Evolutionary conservation across 257 asterid genomes (phyloP).

Genomic region (Solanum tarapatanum): DNA sequence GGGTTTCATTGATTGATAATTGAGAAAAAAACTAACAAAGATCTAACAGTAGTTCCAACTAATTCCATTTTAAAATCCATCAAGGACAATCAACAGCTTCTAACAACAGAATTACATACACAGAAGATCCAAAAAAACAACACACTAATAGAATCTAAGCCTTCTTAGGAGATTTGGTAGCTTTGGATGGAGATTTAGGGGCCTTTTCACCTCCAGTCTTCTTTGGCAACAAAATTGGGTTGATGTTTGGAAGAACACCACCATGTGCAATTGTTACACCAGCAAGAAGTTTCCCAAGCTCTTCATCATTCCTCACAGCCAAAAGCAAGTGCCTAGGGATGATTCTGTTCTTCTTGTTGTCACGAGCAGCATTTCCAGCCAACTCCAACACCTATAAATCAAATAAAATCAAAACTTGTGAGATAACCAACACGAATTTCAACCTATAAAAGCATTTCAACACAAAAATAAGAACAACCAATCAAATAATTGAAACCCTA

Average conservation of each 20-base stretch:
- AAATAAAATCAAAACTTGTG: neutral
- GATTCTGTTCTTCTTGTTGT: conserved; percentile 13
- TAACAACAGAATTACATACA: neutral
- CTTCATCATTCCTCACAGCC: conserved; percentile 18
- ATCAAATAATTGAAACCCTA: neutral
- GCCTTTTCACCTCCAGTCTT: neutral
- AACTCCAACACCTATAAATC: conserved; percentile 9
- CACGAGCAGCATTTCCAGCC: conserved; percentile 17
- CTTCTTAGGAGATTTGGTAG: conserved; percentile 7
- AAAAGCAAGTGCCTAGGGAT: conserved; percentile 8
- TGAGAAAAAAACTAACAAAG: neutral
- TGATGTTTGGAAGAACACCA: conserved; percentile 11
- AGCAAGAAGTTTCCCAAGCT: conserved; percentile 6
- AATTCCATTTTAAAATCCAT: neutral
- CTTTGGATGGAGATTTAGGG: conserved; percentile 5
- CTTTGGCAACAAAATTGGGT: conserved; percentile 14
- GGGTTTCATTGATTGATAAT: neutral
- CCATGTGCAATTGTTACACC: conserved; percentile 20
- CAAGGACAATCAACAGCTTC: neutral
- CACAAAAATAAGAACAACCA: neutral
- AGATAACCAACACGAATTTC: neutral
- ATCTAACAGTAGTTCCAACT: neutral
- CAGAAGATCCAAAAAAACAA: neutral
- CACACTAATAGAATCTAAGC: neutral
- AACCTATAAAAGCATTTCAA: neutral